These are phyloP conservation scores for Leccinellum rugosiceps DNA, from an alignment of 768 basidiomycete genomes.

Conservation along the genomic window DNA sequence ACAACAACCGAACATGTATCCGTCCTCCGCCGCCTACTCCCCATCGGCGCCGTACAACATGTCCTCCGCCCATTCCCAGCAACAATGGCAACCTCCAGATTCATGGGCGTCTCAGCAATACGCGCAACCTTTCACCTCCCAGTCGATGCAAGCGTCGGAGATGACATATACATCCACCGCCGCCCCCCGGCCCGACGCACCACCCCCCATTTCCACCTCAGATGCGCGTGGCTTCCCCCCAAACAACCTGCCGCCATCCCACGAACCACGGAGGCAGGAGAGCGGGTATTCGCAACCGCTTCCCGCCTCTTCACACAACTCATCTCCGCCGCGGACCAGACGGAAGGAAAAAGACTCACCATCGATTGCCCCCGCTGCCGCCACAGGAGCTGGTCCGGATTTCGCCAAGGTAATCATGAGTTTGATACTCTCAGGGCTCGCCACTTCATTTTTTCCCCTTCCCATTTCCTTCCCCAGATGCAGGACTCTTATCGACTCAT, in stretches of 20 bases:
- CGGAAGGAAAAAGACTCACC: conserved; percentile 36
- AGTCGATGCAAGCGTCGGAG: conserved; percentile 31
- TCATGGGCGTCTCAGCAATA: conserved; percentile 37
- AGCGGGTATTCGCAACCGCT: conserved; percentile 30
- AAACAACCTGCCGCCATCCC: conserved; percentile 23
- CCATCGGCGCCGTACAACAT: conserved; percentile 29
- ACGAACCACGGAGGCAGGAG: conserved; percentile 34
- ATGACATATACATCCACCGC: conserved; percentile 32
- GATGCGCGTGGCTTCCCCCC: conserved; percentile 32
- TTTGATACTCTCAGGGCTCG: neutral
- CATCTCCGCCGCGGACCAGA: conserved; percentile 35
- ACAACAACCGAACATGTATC: conserved; percentile 28
- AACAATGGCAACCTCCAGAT: conserved; percentile 37
- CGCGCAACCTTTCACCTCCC: conserved; percentile 31
- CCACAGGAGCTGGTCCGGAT: conserved; percentile 34
- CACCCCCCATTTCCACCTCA: conserved; percentile 27
- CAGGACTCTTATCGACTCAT: conserved; percentile 44
- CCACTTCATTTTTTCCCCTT: neutral
- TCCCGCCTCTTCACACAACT: conserved; percentile 23
- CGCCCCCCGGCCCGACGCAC: neutral
- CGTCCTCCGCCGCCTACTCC: conserved; percentile 25
- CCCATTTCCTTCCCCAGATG: conserved; percentile 28
- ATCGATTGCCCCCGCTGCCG: conserved; percentile 23
- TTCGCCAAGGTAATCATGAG: conserved; percentile 38
- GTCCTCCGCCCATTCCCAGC: conserved; percentile 31